Base-by-base conservation (phyloP, 805 yeast genomes). In the Lipomyces kockii region DNA sequence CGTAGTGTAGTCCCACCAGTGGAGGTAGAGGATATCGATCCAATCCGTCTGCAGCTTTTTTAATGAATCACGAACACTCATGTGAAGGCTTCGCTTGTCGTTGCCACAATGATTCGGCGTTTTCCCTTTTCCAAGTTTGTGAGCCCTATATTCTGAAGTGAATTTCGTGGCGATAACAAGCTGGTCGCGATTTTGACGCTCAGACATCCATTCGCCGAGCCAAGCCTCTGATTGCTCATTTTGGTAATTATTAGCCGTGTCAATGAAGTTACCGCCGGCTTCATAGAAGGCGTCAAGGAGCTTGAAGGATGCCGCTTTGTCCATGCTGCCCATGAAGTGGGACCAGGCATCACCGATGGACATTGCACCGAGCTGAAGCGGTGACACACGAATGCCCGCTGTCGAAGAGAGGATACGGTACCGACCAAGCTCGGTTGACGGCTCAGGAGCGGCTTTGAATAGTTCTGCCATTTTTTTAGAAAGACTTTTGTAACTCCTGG, bases 121-220 rank as follows among this genome's bases (percentile, higher is more conserved):
- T 17, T 35, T 61, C 20, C 37, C 62, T 9, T 61, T 37, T 14
- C 64, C 64, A 22, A 56, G 9, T n/a, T 22, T 27, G 35, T 56
- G 8, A 11, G 62, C 8, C 17, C 11, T 37, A 43, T 62, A 63
- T 0, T 32, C 51, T 6, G 51, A 35, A 8, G 84, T 80, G 73
- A 83, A 83, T 32, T 73, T 73, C 3, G 76, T 73, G 39, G 75
- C 74, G 27, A 73, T 67, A 4, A 73, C 74, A 17, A 73, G 53
- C 59, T 73, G 73, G 46, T 73, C 74, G 12, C 76, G 67, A 60
- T 62, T 37, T 6, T 70, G 60, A 20, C 74, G 66, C 53, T 63
- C 60, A 20, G 57, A 51, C 75, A 73, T 73, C 75, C 75, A 73
- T 54, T 73, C 76, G n/a, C 75, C 76, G 14, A 73, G 22, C 75